phyloP scores from a whole-genome alignment of 2,329 filamentous ascomycete species.

The Zymoseptoria tritici region DNA sequence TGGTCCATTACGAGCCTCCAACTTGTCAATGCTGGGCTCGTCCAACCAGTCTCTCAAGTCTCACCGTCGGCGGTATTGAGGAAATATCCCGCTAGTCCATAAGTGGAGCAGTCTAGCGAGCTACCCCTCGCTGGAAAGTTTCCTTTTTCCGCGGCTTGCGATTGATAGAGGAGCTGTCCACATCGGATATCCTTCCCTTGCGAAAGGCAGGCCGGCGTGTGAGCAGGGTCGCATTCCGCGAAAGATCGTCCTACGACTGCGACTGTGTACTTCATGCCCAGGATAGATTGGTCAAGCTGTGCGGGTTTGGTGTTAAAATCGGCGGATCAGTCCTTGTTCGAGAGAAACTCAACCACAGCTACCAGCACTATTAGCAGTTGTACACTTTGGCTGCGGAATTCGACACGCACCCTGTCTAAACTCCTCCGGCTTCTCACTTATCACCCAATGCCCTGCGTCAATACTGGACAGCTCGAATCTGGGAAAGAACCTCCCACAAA shows the following conservation, averaged over 20 bases:
- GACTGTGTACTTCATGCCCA: no score
- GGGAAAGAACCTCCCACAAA: slow-evolving; percentile 76
- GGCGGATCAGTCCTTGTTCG: slow-evolving; percentile 39
- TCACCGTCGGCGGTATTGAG: no score
- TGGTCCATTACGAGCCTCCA: not conserved
- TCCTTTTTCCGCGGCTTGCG: slow-evolving; percentile 10
- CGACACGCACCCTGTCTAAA: slow-evolving; percentile 60
- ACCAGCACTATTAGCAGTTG: slow-evolving; percentile 7
- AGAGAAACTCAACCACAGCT: slow-evolving; percentile 61
- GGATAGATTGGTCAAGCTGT: not conserved
- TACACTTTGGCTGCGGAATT: not conserved
- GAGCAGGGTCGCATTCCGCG: not conserved
- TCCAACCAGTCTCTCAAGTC: not conserved
- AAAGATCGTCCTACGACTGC: no score
- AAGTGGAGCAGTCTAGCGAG: slow-evolving; percentile 15
- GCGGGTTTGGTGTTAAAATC: not conserved
- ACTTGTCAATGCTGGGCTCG: not conserved
- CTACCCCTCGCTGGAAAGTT: slow-evolving; percentile 13
- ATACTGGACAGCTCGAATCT: slow-evolving; percentile 65
- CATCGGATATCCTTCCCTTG: not conserved
- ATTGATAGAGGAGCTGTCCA: not conserved
- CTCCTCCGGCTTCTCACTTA: slow-evolving; percentile 75
- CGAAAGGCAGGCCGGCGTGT: not conserved
- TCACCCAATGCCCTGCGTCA: slow-evolving; percentile 79
- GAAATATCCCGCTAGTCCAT: slow-evolving; percentile 9